These are phyloP conservation scores for Huiozyma sinensis DNA, from an alignment of 805 yeast species.

Conservation along the genomic window DNA sequence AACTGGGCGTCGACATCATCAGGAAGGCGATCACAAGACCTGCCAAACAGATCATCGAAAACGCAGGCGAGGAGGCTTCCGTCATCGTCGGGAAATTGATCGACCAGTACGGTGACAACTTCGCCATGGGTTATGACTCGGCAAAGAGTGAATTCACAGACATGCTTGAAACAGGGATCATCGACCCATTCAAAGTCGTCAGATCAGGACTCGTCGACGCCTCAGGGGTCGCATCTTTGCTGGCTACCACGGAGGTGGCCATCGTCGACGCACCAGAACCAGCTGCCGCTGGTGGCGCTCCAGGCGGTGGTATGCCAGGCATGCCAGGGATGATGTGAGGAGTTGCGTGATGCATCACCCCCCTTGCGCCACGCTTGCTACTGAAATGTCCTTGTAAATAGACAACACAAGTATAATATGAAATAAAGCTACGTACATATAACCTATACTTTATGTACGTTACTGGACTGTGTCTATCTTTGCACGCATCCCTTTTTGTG, in stretches of 20 bases:
- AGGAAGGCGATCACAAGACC: slow-evolving; percentile 89
- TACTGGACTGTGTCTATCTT: no score
- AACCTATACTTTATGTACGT: not conserved
- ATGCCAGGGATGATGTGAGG: slow-evolving; percentile 29
- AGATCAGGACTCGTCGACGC: slow-evolving; percentile 94
- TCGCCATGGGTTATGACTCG: slow-evolving; percentile 86
- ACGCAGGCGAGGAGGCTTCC: slow-evolving; percentile 96
- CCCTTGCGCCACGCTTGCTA: not conserved
- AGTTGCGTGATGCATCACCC: not conserved
- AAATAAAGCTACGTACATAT: not conserved
- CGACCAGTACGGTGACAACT: slow-evolving; percentile 47
- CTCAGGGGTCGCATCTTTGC: slow-evolving; percentile 90
- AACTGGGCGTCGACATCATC: slow-evolving; percentile 89
- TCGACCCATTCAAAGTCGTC: slow-evolving; percentile 97
- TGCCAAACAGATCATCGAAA: slow-evolving; percentile 88
- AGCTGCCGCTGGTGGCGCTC: slow-evolving; percentile 45
- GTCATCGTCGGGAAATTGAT: slow-evolving; percentile 85
- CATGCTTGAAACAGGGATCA: slow-evolving; percentile 94
- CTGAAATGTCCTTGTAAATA: slow-evolving; percentile 5
- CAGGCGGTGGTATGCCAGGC: slow-evolving; percentile 41
- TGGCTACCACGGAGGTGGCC: slow-evolving; percentile 98
- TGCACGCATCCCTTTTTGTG: no score
- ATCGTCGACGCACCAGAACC: slow-evolving; percentile 92
- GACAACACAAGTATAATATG: not conserved
- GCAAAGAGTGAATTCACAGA: slow-evolving; percentile 89